phyloP scores from a whole-genome alignment of 2,329 filamentous ascomycete species.

The Calonectria leucothoes region DNA sequence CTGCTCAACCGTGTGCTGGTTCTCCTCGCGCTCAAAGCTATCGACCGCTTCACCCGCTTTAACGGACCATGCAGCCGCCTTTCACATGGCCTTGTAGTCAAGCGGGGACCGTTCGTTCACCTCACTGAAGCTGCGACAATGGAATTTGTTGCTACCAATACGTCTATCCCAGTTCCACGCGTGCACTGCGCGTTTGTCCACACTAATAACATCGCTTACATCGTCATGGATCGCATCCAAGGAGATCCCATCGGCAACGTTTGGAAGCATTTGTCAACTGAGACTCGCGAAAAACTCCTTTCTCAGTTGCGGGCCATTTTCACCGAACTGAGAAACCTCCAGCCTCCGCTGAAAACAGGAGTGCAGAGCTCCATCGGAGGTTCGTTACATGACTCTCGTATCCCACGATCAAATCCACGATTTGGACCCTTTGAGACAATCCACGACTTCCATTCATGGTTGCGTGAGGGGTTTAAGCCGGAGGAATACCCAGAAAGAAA shows the following conservation, averaged over 20 bases:
- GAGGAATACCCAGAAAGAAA: slow-evolving; percentile 29
- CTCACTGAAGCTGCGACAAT: slow-evolving; percentile 39
- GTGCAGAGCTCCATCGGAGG: slow-evolving; percentile 42
- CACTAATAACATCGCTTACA: slow-evolving; percentile 53
- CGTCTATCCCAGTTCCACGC: slow-evolving; percentile 34
- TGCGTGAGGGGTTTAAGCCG: slow-evolving; percentile 42
- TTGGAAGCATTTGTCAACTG: slow-evolving; percentile 26
- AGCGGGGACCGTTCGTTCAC: slow-evolving; percentile 30
- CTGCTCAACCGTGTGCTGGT: no score
- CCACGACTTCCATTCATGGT: slow-evolving; percentile 47
- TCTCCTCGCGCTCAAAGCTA: no score
- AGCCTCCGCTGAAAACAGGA: slow-evolving; percentile 32
- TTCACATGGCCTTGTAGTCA: slow-evolving; percentile 41
- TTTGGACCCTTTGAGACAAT: slow-evolving; percentile 48
- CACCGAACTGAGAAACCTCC: slow-evolving; percentile 37
- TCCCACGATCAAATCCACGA: slow-evolving; percentile 27
- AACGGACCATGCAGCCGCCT: slow-evolving; percentile 27
- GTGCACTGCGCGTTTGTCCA: slow-evolving; percentile 48
- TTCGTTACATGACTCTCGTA: slow-evolving; percentile 43
- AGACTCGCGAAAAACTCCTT: slow-evolving; percentile 27
- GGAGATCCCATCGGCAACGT: slow-evolving; percentile 33
- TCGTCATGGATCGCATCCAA: slow-evolving; percentile 56
- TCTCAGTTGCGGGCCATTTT: slow-evolving; percentile 36
- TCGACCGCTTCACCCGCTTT: no score
- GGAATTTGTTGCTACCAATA: slow-evolving; percentile 35